Percentiles rank a stretch among this genome's conserved stretches.
Evolutionary conservation across 1,284 basidiomycete species (phyloP).

Genomic region (Anthracocystis walkeri): DNA sequence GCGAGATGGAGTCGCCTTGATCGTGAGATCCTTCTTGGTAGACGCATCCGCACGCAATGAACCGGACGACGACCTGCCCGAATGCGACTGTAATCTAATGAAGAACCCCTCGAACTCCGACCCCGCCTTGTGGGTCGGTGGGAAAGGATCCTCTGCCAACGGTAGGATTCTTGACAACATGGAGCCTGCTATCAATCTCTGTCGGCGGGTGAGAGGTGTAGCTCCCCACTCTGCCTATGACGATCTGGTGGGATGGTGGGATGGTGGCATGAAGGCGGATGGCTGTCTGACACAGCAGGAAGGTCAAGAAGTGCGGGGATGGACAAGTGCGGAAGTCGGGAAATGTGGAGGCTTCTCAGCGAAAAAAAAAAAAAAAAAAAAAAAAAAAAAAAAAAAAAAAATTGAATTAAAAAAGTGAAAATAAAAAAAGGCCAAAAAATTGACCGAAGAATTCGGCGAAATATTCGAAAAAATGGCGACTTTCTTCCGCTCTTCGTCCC

Average conservation of each 20-base stretch:
- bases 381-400: not conserved
- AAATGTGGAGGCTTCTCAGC: constrained; percentile 34
- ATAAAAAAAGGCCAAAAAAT: not conserved
- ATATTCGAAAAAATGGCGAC: not conserved
- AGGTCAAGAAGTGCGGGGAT: not conserved
- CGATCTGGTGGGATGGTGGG: not conserved
- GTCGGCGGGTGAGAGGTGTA: not conserved
- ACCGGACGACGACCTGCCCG: constrained; percentile 16
- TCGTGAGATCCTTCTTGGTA: not conserved
- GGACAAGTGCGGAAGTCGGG: constrained; percentile 14
- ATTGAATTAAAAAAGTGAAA: not conserved
- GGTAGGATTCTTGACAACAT: constrained; percentile 25
- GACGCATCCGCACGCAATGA: not conserved
- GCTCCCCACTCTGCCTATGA: not conserved
- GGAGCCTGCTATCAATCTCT: not conserved
- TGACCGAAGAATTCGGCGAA: constrained; percentile 14
- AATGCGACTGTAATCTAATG: constrained; percentile 40
- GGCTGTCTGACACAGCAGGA: not conserved
- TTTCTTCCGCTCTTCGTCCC: not conserved
- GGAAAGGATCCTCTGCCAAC: constrained; percentile 37
- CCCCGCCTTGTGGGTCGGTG: constrained; percentile 41
- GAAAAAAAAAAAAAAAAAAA: not conserved
- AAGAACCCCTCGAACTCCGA: constrained; percentile 57
- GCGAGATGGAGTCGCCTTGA: constrained; percentile 19
- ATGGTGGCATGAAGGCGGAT: not conserved